Conservation (phyloP, 1,284 basidiomycete genomes). For the Singerocomus rubriflavus region DNA sequence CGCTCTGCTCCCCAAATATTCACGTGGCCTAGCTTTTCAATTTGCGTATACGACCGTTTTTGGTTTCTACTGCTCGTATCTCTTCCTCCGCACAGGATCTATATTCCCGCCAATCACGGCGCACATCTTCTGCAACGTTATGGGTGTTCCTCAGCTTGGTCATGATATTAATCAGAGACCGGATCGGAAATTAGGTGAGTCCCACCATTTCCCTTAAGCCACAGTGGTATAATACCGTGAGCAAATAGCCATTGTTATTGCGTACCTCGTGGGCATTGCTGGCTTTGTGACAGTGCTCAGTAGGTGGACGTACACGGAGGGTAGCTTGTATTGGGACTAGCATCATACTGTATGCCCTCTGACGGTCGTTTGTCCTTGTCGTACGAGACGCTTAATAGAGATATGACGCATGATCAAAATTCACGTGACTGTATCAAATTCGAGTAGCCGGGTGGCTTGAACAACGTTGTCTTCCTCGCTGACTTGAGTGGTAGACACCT, state of each 20-base stretch:
- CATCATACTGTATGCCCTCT: neutral
- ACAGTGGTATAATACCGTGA: constrained; percentile 7
- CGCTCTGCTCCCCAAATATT: constrained; percentile 7
- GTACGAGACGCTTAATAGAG: neutral
- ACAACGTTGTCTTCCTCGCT: constrained; percentile 17
- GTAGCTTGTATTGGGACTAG: constrained; percentile 38
- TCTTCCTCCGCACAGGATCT: constrained; percentile 80
- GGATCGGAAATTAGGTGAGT: constrained; percentile 37
- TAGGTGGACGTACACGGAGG: constrained; percentile 36
- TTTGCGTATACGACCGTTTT: constrained; percentile 88
- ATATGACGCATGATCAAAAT: neutral
- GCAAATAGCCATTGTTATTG: constrained; percentile 41
- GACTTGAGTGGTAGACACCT: neutral
- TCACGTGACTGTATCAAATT: constrained; percentile 18
- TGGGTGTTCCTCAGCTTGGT: constrained; percentile 75
- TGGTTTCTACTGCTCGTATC: constrained; percentile 84
- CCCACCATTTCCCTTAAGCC: constrained; percentile 8
- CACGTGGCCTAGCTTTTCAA: constrained; percentile 66
- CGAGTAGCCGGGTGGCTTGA: neutral
- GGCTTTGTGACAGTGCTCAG: constrained; percentile 36
- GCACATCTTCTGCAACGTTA: constrained; percentile 91
- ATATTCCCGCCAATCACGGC: constrained; percentile 62
- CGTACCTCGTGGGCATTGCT: constrained; percentile 49
- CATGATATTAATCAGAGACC: constrained; percentile 38
- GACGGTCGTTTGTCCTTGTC: constrained; percentile 14